Evolutionary conservation across 805 yeast genomes (phyloP).

Genomic region (Blastobotrys chiropterorum): DNA sequence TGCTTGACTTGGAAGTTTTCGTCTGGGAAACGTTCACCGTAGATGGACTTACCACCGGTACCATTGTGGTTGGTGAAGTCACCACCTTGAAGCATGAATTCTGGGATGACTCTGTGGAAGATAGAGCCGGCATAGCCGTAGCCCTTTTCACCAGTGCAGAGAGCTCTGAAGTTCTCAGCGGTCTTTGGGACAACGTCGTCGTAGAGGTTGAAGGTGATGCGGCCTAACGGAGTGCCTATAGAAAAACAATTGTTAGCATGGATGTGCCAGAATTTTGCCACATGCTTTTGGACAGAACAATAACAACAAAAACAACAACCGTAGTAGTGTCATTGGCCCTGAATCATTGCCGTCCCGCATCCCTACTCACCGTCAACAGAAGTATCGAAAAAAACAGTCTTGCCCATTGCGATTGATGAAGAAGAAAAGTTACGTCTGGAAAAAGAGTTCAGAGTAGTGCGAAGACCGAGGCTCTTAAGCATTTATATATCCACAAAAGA

Average conservation of each 20-base stretch:
- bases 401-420: conserved; percentile 26
- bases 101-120: conserved; percentile 96
- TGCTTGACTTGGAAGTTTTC: conserved; percentile 72
- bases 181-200: conserved; percentile 92
- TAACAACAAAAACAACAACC: not conserved
- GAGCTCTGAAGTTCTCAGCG: conserved; percentile 91
- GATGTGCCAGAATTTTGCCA: too few species aligned
- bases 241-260: not conserved
- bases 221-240: conserved; percentile 61
- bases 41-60: conserved; percentile 84
- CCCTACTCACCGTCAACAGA: conserved; percentile 51
- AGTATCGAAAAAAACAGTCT: conserved; percentile 70
- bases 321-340: too few species aligned
- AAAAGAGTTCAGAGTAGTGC: conserved; percentile 1
- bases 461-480: conserved; percentile 6
- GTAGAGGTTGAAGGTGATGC: conserved; percentile 81
- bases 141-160: conserved; percentile 93
- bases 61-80: conserved; percentile 84
- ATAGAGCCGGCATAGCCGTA: conserved; percentile 78
- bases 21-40: conserved; percentile 68
- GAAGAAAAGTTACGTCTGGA: conserved; percentile 5
- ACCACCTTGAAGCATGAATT: conserved; percentile 96
- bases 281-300: not conserved
- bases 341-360: not conserved
- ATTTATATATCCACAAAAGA: conserved; percentile 5